phyloP scores from a whole-genome alignment of 768 basidiomycete species.

The Macrolepiota dolichaula region DNA sequence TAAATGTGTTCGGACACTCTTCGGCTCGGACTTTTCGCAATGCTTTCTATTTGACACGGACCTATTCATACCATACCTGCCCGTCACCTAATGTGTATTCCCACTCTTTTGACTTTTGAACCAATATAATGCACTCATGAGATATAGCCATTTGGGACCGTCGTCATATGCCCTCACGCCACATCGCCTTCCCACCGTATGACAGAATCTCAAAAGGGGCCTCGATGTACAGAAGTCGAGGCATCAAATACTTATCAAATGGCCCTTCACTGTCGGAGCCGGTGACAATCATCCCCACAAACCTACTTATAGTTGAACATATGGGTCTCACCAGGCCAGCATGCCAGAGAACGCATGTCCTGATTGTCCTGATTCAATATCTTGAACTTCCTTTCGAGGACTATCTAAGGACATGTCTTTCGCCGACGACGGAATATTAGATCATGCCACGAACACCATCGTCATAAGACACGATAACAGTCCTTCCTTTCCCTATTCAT shows the following conservation, averaged over 20 bases:
- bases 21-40: background rate
- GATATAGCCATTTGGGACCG: background rate
- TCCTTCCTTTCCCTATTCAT: no score
- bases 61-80: background rate
- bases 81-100: background rate
- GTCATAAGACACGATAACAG: no score
- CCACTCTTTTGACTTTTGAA: background rate
- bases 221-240: background rate
- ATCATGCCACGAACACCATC: background rate
- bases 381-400: background rate
- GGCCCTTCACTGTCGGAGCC: background rate
- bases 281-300: background rate
- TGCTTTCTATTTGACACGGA: background rate
- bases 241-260: constrained; percentile 1
- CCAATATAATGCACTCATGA: background rate
- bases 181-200: background rate
- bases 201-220: background rate
- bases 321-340: background rate
- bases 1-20: background rate
- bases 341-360: background rate
- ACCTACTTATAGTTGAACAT: background rate
- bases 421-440: background rate
- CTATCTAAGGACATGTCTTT: background rate
- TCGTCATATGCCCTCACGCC: background rate
- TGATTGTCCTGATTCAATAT: background rate